These are phyloP conservation scores for Volvox reticuliferus DNA, from an alignment of 139 green algal genomes.

Conservation along the genomic window DNA sequence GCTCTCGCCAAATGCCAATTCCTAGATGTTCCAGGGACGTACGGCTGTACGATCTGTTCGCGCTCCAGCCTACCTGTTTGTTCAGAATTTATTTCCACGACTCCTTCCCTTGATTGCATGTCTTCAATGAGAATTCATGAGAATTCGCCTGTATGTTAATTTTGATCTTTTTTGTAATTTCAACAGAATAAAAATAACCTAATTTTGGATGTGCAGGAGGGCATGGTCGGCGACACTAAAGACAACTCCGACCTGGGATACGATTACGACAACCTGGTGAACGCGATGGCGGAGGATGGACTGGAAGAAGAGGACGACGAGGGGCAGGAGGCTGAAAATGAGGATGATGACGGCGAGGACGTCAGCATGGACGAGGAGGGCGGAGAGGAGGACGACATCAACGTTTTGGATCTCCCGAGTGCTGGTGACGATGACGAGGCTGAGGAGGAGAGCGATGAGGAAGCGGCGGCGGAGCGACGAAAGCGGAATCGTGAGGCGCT, in stretches of 20 bases:
- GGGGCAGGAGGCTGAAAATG: neutral
- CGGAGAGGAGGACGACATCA: neutral
- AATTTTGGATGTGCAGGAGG: constrained; percentile 6
- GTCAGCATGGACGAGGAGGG: constrained; percentile 15
- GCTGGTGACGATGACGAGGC: constrained; percentile 36
- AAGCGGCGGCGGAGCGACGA: neutral
- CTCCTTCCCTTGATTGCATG: too few species aligned
- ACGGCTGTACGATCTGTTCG: too few species aligned
- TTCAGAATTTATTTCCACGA: too few species aligned
- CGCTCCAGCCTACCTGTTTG: too few species aligned
- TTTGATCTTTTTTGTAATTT: too few species aligned
- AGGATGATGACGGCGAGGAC: constrained; percentile 35
- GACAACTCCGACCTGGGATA: constrained; percentile 58
- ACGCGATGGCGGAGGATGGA: constrained; percentile 60
- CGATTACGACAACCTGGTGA: constrained; percentile 73
- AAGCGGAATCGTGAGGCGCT: constrained; percentile 22
- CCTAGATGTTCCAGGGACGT: too few species aligned
- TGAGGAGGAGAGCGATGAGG: constrained; percentile 21
- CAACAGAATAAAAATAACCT: too few species aligned
- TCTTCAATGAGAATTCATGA: too few species aligned
- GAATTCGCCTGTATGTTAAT: too few species aligned
- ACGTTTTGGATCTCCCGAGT: constrained; percentile 32
- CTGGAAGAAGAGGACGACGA: neutral
- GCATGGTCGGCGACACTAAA: constrained; percentile 54
- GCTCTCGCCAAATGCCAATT: too few species aligned